phyloP scores from a whole-genome alignment of 345 rosid species.

The Excoecaria agallocha region DNA sequence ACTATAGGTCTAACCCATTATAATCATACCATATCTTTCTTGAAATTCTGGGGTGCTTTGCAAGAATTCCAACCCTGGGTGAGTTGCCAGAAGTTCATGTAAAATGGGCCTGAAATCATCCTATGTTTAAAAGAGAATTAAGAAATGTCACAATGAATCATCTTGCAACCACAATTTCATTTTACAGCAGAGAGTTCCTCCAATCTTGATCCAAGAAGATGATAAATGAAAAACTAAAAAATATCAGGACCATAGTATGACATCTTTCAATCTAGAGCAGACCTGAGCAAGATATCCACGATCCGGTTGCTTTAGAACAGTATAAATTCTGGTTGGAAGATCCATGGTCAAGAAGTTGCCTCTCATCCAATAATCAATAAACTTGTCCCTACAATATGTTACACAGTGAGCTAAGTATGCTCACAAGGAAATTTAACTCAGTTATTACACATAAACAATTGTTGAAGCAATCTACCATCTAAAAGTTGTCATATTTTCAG shows the following conservation, averaged over 20 bases:
- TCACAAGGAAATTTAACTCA: neutral
- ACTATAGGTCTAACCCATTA: neutral
- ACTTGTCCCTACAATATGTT: slow-evolving; percentile 57
- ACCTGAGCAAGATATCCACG: slow-evolving; percentile 71
- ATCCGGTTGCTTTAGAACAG: slow-evolving; percentile 68
- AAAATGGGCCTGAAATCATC: slow-evolving; percentile 82
- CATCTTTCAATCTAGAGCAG: neutral
- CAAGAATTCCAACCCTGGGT: slow-evolving; percentile 83
- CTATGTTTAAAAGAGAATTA: slow-evolving; percentile 31
- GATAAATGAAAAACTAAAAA: slow-evolving; percentile 1
- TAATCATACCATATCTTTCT: slow-evolving; percentile 78
- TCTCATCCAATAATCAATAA: slow-evolving; percentile 74
- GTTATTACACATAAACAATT: neutral
- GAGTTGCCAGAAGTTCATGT: slow-evolving; percentile 70
- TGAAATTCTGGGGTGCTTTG: slow-evolving; percentile 75
- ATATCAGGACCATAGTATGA: slow-evolving; percentile 1
- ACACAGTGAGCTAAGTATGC: slow-evolving; percentile 12
- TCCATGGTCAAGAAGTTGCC: slow-evolving; percentile 75
- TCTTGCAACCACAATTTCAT: neutral
- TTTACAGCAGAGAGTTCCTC: neutral
- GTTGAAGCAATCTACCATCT: neutral
- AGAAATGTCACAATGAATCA: neutral
- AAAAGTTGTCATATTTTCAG: neutral
- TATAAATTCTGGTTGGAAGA: slow-evolving; percentile 67
- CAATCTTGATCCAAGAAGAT: neutral